Evolutionary conservation across 352 stramenopile species (phyloP), one percentile per base, ranked within the genome.

Genomic region (Pythium dissotocum): DNA sequence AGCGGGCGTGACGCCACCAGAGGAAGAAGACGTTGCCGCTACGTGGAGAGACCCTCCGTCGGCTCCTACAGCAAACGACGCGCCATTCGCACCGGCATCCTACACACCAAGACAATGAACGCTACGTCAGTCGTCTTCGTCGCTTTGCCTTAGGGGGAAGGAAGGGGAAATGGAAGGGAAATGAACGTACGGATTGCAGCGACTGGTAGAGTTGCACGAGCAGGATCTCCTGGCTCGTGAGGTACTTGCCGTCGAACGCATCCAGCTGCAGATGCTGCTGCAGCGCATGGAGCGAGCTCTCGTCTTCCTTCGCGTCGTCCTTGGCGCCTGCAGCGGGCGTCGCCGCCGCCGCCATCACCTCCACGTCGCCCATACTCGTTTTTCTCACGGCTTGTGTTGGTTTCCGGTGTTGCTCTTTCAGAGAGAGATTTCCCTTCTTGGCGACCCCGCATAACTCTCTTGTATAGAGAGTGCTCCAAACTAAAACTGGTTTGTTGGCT

Each of bases 241-340:
- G 81, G 77, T 91, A 94, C 66, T 88, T 88, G 12, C 79, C 81
- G 12, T 83, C 78, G 54, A 75, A 85, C 4, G 80, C 75, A 62
- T 90, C 77, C 44, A 94, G 82, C 76, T 91, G 83, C 65, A 92
- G 73, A 60, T 91, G 82, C 76, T 84, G 72, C 78, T 91, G 84
- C 59, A 92, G 77, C 58, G 84, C 83, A 36, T 77, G 63, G 44
- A 77, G 70, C 69, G 63, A 56, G 53, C 24, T 67, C 21, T 86
- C 78, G 60, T 89, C 82, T 18, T 88, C 82, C 64, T 83, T 83
- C 18, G 51, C 46, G 6, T 58, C 63, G 18, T 58, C 46, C 58
- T 52, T 65, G 14, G 52, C 28, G 8, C 58, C 40, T 12, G 65
- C 16, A 12, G 44, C 24, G 14, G 77, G 65, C 33, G 58, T 32